Evolutionary conservation across 495 filamentous ascomycete species (phyloP).

Genomic region (Elasticomyces elasticus): DNA sequence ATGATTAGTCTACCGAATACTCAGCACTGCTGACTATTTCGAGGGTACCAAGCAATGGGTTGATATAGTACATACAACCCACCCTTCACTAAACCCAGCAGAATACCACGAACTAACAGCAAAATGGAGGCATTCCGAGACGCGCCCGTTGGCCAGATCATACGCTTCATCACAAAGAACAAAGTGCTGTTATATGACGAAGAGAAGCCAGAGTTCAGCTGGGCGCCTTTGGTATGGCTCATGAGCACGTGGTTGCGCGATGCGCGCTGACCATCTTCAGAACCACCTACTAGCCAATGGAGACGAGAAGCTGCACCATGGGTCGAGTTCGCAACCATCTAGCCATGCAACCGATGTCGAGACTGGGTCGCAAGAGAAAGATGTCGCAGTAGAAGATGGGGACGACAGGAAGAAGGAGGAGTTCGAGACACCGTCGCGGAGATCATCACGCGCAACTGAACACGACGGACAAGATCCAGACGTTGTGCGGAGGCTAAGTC

Average conservation of each 20-base stretch:
- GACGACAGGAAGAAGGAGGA: background rate
- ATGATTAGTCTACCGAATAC: too few relatives aligned
- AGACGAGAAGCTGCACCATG: background rate
- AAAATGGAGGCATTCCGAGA: slow-evolving; percentile 5
- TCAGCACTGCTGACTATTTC: too few relatives aligned
- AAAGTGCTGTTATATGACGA: slow-evolving; percentile 1
- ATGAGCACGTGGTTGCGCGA: background rate
- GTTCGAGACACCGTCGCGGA: background rate
- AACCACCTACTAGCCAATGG: background rate
- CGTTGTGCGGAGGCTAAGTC: background rate
- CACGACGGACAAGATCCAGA: background rate
- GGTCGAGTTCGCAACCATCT: background rate
- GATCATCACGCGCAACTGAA: background rate
- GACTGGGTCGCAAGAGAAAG: background rate
- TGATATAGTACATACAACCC: background rate
- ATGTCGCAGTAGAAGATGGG: background rate
- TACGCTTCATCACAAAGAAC: background rate
- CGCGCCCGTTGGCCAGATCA: slow-evolving; percentile 2
- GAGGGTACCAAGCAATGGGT: too few relatives aligned
- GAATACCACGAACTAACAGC: background rate
- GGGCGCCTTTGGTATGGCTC: slow-evolving; percentile 6
- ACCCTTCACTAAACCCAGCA: background rate
- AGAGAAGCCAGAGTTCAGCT: slow-evolving; percentile 1
- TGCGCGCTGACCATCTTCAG: background rate
- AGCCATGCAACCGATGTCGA: background rate